These are phyloP conservation scores for Puccinia triticina DNA, from an alignment of 1,284 basidiomycete genomes.

Conservation along the genomic window DNA sequence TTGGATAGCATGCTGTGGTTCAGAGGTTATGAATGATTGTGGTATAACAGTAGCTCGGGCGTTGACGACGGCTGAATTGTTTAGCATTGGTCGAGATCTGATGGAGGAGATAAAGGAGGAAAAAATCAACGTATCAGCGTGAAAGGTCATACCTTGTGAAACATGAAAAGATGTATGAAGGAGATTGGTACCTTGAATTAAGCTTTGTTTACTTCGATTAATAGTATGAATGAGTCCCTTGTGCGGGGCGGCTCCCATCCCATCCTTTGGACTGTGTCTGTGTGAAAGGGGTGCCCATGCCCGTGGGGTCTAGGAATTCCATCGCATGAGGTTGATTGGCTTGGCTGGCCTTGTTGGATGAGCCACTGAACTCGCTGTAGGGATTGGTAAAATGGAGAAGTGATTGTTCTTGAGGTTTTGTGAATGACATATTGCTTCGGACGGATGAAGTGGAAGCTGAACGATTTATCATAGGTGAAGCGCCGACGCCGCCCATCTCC, in stretches of 20 bases:
- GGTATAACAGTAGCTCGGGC: not conserved
- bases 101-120: not conserved
- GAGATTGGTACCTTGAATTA: no score
- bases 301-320: constrained; percentile 9
- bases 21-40: not conserved
- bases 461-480: not conserved
- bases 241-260: constrained; percentile 22
- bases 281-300: not conserved
- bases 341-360: not conserved
- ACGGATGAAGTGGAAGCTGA: not conserved
- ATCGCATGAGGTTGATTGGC: not conserved
- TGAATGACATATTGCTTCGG: not conserved
- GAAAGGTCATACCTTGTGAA: no score
- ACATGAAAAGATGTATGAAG: not conserved
- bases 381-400: not conserved
- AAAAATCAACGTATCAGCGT: not conserved
- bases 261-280: constrained; percentile 2
- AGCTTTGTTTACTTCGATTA: not conserved
- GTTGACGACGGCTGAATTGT: not conserved
- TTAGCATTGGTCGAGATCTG: not conserved
- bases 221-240: not conserved
- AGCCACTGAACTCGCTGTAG: not conserved
- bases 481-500: constrained; percentile 17
- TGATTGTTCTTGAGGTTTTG: not conserved
- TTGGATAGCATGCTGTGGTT: not conserved